Conservation (phyloP, 2,329 filamentous ascomycete species). For the Aspergillaceae sp. region DNA sequence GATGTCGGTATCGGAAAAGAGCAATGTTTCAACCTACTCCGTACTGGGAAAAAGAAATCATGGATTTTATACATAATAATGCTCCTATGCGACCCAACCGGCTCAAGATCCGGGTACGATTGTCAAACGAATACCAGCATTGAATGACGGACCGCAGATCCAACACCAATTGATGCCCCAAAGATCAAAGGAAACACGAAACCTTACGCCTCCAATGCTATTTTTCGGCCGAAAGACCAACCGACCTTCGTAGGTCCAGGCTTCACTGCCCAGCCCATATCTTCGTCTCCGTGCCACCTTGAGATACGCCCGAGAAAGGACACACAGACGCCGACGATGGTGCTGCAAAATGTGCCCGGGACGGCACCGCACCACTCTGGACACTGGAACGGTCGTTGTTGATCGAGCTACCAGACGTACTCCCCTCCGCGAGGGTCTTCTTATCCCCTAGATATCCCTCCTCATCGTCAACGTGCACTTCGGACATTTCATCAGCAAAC, state of each 20-base stretch:
- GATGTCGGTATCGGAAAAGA: no score
- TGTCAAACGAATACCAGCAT: no score
- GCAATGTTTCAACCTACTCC: no score
- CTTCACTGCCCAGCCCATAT: constrained; percentile 9
- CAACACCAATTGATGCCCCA: no score
- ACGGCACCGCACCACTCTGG: constrained; percentile 8
- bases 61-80: no score
- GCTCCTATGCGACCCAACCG: no score
- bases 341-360: constrained; percentile 11
- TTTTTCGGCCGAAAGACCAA: background rate
- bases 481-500: constrained; percentile 37
- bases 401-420: constrained; percentile 15
- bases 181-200: no score
- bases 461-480: constrained; percentile 41
- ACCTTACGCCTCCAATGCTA: constrained; percentile 4
- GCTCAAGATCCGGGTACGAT: no score
- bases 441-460: constrained; percentile 59
- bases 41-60: no score
- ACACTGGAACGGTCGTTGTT: constrained; percentile 25
- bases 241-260: constrained; percentile 1
- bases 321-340: constrained; percentile 19
- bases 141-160: no score
- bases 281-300: constrained; percentile 6
- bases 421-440: constrained; percentile 39
- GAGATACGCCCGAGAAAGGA: constrained; percentile 7